These are phyloP conservation scores for Cicer pinnatifidum DNA, from an alignment of 306 rosid genomes.

Conservation along the genomic window DNA sequence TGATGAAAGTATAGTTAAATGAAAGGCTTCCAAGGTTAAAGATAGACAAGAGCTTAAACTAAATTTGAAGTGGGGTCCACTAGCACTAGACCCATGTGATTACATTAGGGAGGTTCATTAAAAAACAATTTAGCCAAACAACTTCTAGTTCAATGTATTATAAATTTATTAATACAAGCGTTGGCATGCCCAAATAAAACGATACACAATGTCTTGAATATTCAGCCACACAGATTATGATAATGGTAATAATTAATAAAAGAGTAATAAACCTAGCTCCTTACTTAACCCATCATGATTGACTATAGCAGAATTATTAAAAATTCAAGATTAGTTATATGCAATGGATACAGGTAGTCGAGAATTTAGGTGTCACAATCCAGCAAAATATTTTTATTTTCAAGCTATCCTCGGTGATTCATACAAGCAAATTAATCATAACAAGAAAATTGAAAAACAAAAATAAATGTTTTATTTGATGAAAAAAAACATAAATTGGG, in stretches of 20 bases:
- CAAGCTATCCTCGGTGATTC: constrained; percentile 31
- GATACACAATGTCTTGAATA: constrained; percentile 45
- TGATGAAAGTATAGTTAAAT: constrained; percentile 55
- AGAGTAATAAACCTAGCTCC: constrained; percentile 41
- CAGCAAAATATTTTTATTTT: constrained; percentile 31
- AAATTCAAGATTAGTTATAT: constrained; percentile 35
- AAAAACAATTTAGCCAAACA: constrained; percentile 47
- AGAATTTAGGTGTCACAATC: constrained; percentile 53
- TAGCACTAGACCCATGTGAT: constrained; percentile 76
- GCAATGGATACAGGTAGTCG: constrained; percentile 46
- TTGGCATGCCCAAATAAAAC: constrained; percentile 57
- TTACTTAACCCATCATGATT: constrained; percentile 54
- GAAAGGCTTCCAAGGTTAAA: constrained; percentile 58
- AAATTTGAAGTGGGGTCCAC: constrained; percentile 54
- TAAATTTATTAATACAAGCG: constrained; percentile 42
- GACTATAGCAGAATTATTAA: constrained; percentile 43
- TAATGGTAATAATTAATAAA: constrained; percentile 28
- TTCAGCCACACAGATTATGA: constrained; percentile 37
- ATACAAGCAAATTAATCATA: constrained; percentile 18
- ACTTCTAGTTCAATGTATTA: constrained; percentile 52
- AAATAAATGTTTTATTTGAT: neutral
- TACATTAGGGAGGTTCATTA: constrained; percentile 48
- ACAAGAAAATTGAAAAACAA: neutral
- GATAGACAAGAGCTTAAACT: constrained; percentile 52
- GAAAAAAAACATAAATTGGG: neutral